Base-by-base conservation (phyloP, 345 rosid species). In the Gossypium ekmanianum region DNA sequence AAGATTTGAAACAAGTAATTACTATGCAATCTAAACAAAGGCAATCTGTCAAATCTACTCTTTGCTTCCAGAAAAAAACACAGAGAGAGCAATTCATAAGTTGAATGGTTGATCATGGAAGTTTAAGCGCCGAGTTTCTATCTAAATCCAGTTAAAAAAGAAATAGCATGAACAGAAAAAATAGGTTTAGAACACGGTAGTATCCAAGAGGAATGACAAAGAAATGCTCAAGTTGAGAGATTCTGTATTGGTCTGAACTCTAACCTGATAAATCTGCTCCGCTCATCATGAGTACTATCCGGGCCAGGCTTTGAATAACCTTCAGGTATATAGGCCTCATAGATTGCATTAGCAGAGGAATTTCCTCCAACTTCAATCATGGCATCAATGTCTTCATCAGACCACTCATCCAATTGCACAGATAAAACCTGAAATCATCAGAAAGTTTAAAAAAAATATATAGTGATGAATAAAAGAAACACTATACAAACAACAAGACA, bases 231-330 rank as follows among this genome's bases (percentile, higher is more conserved):
- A 24, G 18, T 50, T 14, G 34, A 61, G 45, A 54, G 68, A 68
- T 45, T n/a, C 24, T 57, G 59, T 9, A 34, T 66, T 79, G 22
- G 39, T 68, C 77, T 58, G 39, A 51, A 54, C 56, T 22, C 74
- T 22, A 73, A 94, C 98, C 91, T 91, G 6, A n/a, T 54, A 57
- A 29, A 29, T 29, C 39, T 29, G 39, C 39, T 29, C 39, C 39
- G 5, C 39, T 29, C 39, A 4, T 4, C 39, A 29, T 29, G 39
- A 0, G 39, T 29, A 29, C 39, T 29, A 29, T 29, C 39, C 0
- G 39, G 39, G 39, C 39, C 39, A 29, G 39, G 39, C 39, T 29
- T 29, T 29, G 39, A 29, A 29, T 29, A 29, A 29, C 39, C 39
- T 29, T 29, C 39, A 29, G 39, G 39, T 29, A 29, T 29, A 29